Evolutionary conservation across 2,329 filamentous ascomycete species (phyloP).

Genomic region (Nemania sp.): DNA sequence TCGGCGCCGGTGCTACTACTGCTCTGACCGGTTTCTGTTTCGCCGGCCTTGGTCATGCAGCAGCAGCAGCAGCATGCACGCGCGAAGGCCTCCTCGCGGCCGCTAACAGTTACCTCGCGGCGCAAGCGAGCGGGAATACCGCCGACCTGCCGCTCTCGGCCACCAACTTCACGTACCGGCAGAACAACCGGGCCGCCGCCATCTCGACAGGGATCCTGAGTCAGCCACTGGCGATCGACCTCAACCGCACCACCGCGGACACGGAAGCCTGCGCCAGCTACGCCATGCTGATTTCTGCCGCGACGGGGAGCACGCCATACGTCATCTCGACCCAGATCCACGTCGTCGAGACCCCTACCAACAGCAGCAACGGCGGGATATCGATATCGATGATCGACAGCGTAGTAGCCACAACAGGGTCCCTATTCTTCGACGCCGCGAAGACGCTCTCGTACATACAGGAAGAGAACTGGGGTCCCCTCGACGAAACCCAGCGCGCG

Average conservation of each 20-base stretch:
- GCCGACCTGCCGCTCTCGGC: slow-evolving; percentile 29
- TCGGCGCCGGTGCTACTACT: slow-evolving; percentile 9
- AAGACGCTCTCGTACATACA: slow-evolving; percentile 40
- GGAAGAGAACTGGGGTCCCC: slow-evolving; percentile 39
- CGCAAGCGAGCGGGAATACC: slow-evolving; percentile 32
- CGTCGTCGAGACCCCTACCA: too few species aligned
- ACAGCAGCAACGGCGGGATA: slow-evolving; percentile 30
- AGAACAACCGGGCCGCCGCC: slow-evolving; percentile 36
- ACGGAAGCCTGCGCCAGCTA: slow-evolving; percentile 40
- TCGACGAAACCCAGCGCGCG: slow-evolving; percentile 32
- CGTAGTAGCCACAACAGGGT: slow-evolving; percentile 42
- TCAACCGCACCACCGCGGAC: slow-evolving; percentile 36
- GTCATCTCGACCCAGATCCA: slow-evolving; percentile 43
- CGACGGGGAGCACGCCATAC: slow-evolving; percentile 38
- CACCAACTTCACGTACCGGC: slow-evolving; percentile 36
- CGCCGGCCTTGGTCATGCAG: slow-evolving; percentile 17
- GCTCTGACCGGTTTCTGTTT: slow-evolving; percentile 6
- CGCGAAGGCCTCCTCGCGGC: slow-evolving; percentile 37
- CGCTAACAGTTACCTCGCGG: slow-evolving; percentile 35
- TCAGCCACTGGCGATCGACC: slow-evolving; percentile 33
- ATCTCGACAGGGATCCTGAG: slow-evolving; percentile 32
- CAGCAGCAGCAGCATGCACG: too few species aligned
- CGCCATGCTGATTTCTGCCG: slow-evolving; percentile 42
- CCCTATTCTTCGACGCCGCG: slow-evolving; percentile 43
- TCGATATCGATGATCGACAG: slow-evolving; percentile 40